A percentile compares a stretch with the other conserved stretches of the same genome.
phyloP scores from a whole-genome alignment of 2,329 filamentous ascomycete genomes.

The Arthrinium puccinioides region DNA sequence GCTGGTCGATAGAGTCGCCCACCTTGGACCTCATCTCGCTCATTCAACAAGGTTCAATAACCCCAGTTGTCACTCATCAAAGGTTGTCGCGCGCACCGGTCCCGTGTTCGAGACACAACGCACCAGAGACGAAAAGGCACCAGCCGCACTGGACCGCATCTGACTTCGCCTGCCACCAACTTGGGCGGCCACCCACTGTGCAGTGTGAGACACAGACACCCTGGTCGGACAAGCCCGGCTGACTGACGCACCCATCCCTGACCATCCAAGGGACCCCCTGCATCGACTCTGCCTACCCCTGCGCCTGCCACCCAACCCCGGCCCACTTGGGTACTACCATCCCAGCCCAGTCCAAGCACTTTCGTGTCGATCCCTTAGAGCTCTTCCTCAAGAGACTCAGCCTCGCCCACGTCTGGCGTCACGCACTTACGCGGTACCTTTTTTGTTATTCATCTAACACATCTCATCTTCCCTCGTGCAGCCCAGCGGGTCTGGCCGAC shows the following conservation, averaged over 20 bases:
- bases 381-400: constrained; percentile 15
- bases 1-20: no score
- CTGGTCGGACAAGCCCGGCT: constrained; percentile 1
- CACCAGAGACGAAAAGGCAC: no score
- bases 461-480: constrained; percentile 14
- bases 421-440: constrained; percentile 19
- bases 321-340: constrained; percentile 2
- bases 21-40: no score
- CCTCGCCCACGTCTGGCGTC: constrained; percentile 24
- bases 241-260: constrained; percentile 1
- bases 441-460: constrained; percentile 9
- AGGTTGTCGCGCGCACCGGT: no score
- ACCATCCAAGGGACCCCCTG: constrained; percentile 1
- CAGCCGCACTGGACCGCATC: no score
- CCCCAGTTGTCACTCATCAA: no score
- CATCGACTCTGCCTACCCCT: constrained; percentile 1
- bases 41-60: no score
- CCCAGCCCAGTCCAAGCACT: constrained; percentile 7
- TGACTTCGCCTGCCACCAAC: constrained; percentile 1
- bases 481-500: constrained; percentile 3
- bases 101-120: no score
- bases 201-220: no score
- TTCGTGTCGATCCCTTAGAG: constrained; percentile 6
- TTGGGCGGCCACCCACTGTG: no score
- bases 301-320: not conserved